Conservation (phyloP, 768 basidiomycete genomes). For the Multifurca ochricompacta region DNA sequence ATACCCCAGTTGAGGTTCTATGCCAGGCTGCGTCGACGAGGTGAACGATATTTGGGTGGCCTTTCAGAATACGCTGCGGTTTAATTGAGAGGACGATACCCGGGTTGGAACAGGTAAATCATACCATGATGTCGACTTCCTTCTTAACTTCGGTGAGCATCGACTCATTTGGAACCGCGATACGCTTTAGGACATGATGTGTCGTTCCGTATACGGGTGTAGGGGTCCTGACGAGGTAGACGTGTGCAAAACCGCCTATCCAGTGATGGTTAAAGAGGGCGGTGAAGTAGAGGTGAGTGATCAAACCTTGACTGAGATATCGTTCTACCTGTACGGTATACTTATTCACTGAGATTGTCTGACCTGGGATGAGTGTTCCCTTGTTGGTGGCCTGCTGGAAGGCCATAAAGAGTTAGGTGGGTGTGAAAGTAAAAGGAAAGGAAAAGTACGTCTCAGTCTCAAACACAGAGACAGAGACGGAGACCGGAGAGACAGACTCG, state of each 20-base stretch:
- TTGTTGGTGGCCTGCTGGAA: slow-evolving; percentile 47
- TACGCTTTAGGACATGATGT: slow-evolving; percentile 94
- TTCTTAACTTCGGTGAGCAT: slow-evolving; percentile 92
- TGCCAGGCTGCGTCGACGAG: slow-evolving; percentile 95
- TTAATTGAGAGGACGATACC: slow-evolving; percentile 9
- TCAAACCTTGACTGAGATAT: slow-evolving; percentile 88
- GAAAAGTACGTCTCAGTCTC: too few species aligned
- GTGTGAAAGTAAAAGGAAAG: too few species aligned
- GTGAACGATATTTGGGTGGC: slow-evolving; percentile 92
- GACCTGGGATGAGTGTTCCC: slow-evolving; percentile 71
- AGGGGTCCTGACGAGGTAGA: slow-evolving; percentile 87
- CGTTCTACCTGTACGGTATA: slow-evolving; percentile 87
- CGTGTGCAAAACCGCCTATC: slow-evolving; percentile 94
- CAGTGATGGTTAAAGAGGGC: slow-evolving; percentile 12
- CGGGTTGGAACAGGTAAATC: slow-evolving; percentile 20
- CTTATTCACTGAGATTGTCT: slow-evolving; percentile 84
- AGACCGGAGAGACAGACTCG: background rate
- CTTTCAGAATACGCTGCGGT: slow-evolving; percentile 72
- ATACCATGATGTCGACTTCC: slow-evolving; percentile 98
- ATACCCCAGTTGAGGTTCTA: slow-evolving; percentile 70
- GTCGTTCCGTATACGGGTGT: slow-evolving; percentile 85
- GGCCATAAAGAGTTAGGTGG: slow-evolving; percentile 34
- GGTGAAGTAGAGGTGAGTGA: slow-evolving; percentile 3
- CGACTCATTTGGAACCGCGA: slow-evolving; percentile 82
- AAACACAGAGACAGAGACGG: slow-evolving; percentile 9